Base-by-base conservation (phyloP, 1,284 basidiomycete species). In the Ganoderma sp. region DNA sequence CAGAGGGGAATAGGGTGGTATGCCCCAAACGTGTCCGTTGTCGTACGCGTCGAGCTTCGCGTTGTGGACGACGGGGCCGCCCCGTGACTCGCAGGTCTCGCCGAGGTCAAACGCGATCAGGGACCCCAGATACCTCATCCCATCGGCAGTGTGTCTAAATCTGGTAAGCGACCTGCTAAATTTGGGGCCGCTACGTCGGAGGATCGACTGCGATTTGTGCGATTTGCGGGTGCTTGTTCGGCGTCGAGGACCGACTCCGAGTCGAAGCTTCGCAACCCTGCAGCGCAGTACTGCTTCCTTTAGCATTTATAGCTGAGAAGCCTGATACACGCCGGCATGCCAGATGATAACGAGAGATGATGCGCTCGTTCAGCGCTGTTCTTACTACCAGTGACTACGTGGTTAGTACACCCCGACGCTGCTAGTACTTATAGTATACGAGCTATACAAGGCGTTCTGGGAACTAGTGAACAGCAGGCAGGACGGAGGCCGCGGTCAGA, bases 391-490 rank as follows among this genome's bases (percentile, higher is more conserved):
- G 43, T 66, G 62, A 62, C 43, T 66, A 58, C 65, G 4, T 58
- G 57, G 42, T 67, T 67, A 58, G 48, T 67, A 67, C 66, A 67
- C 61, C 54, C 66, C 48, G 54, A 61, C 25, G 65, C 45, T 54
- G 50, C 42, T 41, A 58, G 22, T 28, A 32, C 45, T 54, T 50
- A 34, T 32, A 58, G 22, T 28, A 32, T 32, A n/a, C 56, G 14
- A 58, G 37, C 56, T 62, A 56, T 66, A 62, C 65, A 66, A 56
- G 65, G 34, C 28, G 25, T 41, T 62, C 25, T 65, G 41, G 39
- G 58, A 66, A 63, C 66, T 63, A 67, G 61, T 59, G 22, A 63
- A 67, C 66, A 67, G 61, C 60, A 57, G 65, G 52, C 45, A 25
- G 65, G 41, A 66, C 60, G 61, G 25, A 25, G 15, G 41, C 42